Evolutionary conservation across 2,329 filamentous ascomycete genomes (phyloP).

Genomic region (Colletotrichum godetiae): DNA sequence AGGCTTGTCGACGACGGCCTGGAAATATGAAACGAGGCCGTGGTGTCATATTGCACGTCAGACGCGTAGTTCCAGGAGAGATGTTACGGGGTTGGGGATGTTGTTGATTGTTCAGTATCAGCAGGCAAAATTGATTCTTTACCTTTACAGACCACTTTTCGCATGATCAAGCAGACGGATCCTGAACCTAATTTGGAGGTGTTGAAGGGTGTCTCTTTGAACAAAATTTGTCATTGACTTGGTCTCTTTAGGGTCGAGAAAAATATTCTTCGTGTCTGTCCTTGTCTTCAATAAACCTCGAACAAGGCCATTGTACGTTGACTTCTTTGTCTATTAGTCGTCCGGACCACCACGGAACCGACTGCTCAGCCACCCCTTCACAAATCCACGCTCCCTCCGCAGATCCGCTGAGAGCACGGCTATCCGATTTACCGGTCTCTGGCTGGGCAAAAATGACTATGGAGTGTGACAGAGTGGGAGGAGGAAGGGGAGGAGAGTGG

Average conservation of each 20-base stretch:
- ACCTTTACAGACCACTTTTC: background rate
- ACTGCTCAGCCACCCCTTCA: background rate
- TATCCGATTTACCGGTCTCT: constrained; percentile 10
- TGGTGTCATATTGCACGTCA: constrained; percentile 11
- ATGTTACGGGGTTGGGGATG: background rate
- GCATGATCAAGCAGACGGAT: background rate
- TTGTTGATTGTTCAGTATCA: background rate
- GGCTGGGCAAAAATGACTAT: background rate
- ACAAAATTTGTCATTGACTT: constrained; percentile 11
- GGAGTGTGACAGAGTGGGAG: background rate
- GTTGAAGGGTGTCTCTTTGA: background rate
- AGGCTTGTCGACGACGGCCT: constrained; percentile 18
- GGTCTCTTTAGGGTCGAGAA: background rate
- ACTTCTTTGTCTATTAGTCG: constrained; percentile 23
- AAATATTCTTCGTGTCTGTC: background rate
- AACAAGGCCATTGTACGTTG: constrained; percentile 30
- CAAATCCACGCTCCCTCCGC: constrained; percentile 2
- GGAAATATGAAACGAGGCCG: constrained; percentile 14
- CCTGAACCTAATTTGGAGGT: background rate
- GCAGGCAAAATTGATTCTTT: background rate
- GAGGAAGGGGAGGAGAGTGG: background rate
- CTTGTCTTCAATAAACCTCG: background rate
- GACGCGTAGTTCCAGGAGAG: background rate
- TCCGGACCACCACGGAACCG: constrained; percentile 26
- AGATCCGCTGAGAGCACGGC: constrained; percentile 13